phyloP scores from a whole-genome alignment of 108 stramenopile species.

The Cyclostephanos tholiformis region DNA sequence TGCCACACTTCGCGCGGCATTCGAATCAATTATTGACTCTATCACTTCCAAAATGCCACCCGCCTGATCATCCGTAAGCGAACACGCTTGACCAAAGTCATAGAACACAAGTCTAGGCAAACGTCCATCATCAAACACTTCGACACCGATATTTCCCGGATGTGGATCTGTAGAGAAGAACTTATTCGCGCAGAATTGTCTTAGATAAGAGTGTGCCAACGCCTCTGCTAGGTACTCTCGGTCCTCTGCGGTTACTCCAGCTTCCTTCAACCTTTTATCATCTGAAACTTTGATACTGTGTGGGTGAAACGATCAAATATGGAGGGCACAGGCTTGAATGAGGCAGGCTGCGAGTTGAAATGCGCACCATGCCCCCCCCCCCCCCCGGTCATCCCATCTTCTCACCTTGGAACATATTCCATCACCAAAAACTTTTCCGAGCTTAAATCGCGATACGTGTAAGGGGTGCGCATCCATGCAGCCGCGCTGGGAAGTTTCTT shows the following conservation, averaged over 20 bases:
- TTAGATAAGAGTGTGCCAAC: constrained; percentile 75
- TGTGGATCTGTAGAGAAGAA: constrained; percentile 91
- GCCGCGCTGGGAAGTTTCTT: constrained; percentile 71
- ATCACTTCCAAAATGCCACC: constrained; percentile 82
- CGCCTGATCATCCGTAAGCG: constrained; percentile 64
- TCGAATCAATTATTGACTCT: constrained; percentile 81
- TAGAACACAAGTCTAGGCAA: constrained; percentile 79
- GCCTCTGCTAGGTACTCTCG: constrained; percentile 72
- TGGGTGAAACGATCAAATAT: no score
- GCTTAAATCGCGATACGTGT: constrained; percentile 69
- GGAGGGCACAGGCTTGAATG: background rate
- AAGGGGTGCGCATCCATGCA: constrained; percentile 76
- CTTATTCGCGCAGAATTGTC: constrained; percentile 77
- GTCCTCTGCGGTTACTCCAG: constrained; percentile 68
- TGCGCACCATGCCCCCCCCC: no score
- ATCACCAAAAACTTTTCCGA: constrained; percentile 76
- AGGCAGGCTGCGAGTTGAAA: background rate
- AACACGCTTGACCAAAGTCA: constrained; percentile 88
- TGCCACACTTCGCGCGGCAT: constrained; percentile 69
- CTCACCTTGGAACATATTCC: constrained; percentile 76
- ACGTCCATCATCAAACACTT: constrained; percentile 53
- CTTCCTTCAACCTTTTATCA: constrained; percentile 58
- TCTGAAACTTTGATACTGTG: constrained; percentile 77
- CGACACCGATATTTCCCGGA: constrained; percentile 84
- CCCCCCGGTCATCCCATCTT: background rate